Percentiles rank a stretch among this genome's conserved stretches.
Evolutionary conservation across 2,329 filamentous ascomycete genomes (phyloP).

Genomic region (Calonectria crousiana): DNA sequence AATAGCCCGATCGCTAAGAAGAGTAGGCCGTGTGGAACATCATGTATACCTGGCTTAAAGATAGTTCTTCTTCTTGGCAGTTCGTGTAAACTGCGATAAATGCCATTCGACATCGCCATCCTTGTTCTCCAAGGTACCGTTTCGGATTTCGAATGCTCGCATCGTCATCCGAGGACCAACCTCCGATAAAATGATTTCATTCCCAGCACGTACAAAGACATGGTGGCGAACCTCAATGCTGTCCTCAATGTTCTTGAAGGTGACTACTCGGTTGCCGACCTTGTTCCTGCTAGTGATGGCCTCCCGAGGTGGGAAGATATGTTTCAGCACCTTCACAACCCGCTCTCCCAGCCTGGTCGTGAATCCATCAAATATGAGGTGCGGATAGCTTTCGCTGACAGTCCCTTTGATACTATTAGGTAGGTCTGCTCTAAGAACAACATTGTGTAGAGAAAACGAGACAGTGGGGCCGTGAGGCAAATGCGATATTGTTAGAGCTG

Average conservation of each 20-base stretch:
- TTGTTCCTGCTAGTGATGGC: constrained; percentile 77
- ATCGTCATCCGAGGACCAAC: constrained; percentile 98
- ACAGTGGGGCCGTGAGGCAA: constrained; percentile 85
- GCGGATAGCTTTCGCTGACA: constrained; percentile 91
- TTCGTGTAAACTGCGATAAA: constrained; percentile 94
- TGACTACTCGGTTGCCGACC: constrained; percentile 89
- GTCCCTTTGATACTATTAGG: constrained; percentile 89
- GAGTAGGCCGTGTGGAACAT: background rate
- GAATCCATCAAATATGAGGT: constrained; percentile 96
- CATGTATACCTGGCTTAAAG: constrained; percentile 64
- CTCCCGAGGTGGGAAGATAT: constrained; percentile 92
- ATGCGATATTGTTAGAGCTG: constrained; percentile 83
- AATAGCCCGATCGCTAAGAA: too few species aligned
- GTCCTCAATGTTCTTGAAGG: constrained; percentile 94
- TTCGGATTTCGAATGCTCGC: constrained; percentile 92
- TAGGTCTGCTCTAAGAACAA: constrained; percentile 92
- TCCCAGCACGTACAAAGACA: constrained; percentile 94
- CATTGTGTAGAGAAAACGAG: constrained; percentile 91
- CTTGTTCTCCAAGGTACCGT: constrained; percentile 92
- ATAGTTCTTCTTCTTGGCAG: constrained; percentile 95
- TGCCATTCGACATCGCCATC: constrained; percentile 98
- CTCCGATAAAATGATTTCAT: constrained; percentile 81
- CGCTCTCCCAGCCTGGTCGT: constrained; percentile 82
- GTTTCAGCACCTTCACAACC: constrained; percentile 91
- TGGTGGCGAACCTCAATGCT: constrained; percentile 86